Evolutionary conservation across 1,284 basidiomycete species (phyloP), one percentile per base, ranked within the genome.

Genomic region (Sporisorium reilianum): DNA sequence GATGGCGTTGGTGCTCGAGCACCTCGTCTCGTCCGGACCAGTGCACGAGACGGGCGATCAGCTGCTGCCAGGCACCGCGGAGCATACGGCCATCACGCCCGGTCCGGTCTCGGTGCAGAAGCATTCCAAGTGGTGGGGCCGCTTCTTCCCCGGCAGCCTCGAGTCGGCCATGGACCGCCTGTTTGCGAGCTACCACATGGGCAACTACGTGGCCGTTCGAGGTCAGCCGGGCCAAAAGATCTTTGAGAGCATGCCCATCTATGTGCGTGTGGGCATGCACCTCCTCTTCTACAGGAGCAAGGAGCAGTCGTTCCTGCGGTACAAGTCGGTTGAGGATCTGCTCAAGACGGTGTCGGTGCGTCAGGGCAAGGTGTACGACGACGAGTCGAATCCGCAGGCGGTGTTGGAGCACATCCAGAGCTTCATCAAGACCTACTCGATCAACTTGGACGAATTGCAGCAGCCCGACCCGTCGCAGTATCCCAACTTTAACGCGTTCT

Each of bases 231-330:
- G 53, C 28, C 28, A 69, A 12, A 61, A 55, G 57, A 75, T 81
- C 64, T 81, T 80, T 41, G 80, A 81, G 59, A 67, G 65, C 74
- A 93, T 93, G 91, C 92, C 95, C 82, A 93, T 95, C 6, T 97
- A 97, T 83, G 94, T 99, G 0, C 87, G 95, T 41, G 86, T 97
- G 18, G 95, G 95, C 11, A 98, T 98, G 81, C 88, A 95, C 23
- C 85, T 98, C 58, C 85, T 97, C 61, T 98, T 97, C 88, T 96
- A 95, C 88, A 91, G 46, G 96, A 98, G 93, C 94, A 96, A 85
- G 93, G 95, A 57, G 90, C 89, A 12, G 87, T 93, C 86, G 92
- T 93, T 98, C 22, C 89, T 99, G 75, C 94, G 92, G 85, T 94
- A 92, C 0, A 85, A 98, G 73, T 93, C 94, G 5, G 90, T 97